A percentile compares a stretch with the other conserved stretches of the same genome.
Conservation (phyloP, 2,329 filamentous ascomycete genomes). For the Botryotinia narcissicola region DNA sequence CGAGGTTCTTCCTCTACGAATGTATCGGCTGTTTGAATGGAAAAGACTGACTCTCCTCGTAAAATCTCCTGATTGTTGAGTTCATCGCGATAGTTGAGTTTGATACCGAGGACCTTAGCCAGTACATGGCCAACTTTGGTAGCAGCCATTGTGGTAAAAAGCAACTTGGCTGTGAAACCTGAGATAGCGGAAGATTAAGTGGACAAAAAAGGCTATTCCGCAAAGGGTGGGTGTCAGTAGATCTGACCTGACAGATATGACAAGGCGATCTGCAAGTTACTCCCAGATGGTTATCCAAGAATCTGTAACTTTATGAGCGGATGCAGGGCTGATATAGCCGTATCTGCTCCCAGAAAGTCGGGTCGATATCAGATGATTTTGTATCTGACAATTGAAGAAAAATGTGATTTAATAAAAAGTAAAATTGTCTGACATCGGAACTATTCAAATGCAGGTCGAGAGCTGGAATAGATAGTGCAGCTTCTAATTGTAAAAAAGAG, state of each 20-base stretch:
- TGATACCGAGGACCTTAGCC: conserved; percentile 80
- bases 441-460: not conserved
- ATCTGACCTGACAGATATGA: not conserved
- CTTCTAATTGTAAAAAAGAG: not conserved
- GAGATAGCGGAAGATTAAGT: conserved; percentile 8
- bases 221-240: not conserved
- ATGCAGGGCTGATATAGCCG: conserved; percentile 20
- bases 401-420: not conserved
- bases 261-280: conserved; percentile 20
- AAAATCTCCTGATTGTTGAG: conserved; percentile 55
- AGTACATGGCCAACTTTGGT: conserved; percentile 66
- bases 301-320: conserved; percentile 12
- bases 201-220: not conserved
- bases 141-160: conserved; percentile 28
- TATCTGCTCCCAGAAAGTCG: not conserved
- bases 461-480: not conserved
- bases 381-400: not conserved
- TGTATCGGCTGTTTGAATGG: conserved; percentile 67
- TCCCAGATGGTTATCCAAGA: conserved; percentile 12
- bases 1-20: conserved; percentile 84
- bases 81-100: conserved; percentile 67
- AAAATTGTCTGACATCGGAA: conserved; percentile 13
- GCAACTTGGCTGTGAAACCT: conserved; percentile 8
- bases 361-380: conserved; percentile 12
- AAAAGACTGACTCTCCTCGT: conserved; percentile 78